Base-by-base conservation (phyloP, 768 basidiomycete species). In the Naganishia friedmannii region DNA sequence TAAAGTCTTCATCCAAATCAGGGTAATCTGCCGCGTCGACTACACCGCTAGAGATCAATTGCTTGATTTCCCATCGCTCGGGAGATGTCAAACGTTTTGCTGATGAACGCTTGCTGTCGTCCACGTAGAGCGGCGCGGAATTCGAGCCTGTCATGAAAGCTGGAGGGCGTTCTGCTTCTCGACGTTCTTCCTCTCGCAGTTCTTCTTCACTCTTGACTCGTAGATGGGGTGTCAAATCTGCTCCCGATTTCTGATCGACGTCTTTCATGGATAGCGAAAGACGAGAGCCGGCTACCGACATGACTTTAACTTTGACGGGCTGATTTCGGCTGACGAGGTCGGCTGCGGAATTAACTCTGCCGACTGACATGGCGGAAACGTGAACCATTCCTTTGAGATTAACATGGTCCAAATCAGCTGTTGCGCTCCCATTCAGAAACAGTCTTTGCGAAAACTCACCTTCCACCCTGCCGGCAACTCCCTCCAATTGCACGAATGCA, bases 21-120 rank as follows among this genome's bases (percentile, higher is more conserved):
- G 77, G 77, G 68, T 81, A 82, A 74, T 98, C 96, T 4, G 93
- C 89, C 13, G 94, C 90, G 73, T 89, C 88, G 67, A 97, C 86
- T 19, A 88, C 91, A 53, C 96, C 96, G 34, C 93, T 96, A 0
- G 96, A 91, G 67, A 98, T 96, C 68, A 99, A 87, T 79, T 98
- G 96, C 81, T 98, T 97, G 82, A 99, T 94, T 83, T 99, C 96
- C 93, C 96, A 99, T 32, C 96, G 88, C 81, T 99, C 96, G 0
- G 96, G 96, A 37, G 67, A 68, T 37, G 55, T 68, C 23, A 68
- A 37, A 45, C 71, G 57, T 53, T 72, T 67, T 17, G 71, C 71
- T 15, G 74, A 72, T n/a, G 60, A 63, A 17, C 75, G 73, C 60
- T 76, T 74, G 17, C 76, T 74, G 56, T 79, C 79, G 42, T 80